These are phyloP conservation scores for Gossypium davidsonii DNA, from an alignment of 441 rosid species.

Conservation along the genomic window DNA sequence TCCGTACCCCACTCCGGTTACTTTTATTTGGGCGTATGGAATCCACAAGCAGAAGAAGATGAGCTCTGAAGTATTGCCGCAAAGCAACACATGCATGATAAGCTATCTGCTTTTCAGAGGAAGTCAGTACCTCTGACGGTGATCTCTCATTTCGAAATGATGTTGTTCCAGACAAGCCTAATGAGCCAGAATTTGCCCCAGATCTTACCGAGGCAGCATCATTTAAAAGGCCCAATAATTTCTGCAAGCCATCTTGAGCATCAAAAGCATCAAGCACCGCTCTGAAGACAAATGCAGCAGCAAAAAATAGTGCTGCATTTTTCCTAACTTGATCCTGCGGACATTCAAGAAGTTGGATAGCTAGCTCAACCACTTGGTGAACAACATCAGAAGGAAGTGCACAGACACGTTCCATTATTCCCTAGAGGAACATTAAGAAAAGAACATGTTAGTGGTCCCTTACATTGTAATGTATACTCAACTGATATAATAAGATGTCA, in stretches of 20 bases:
- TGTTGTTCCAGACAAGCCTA: constrained; percentile 40
- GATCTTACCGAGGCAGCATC: constrained; percentile 92
- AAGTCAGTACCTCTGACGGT: constrained; percentile 78
- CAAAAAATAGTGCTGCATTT: constrained; percentile 89
- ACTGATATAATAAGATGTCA: constrained; percentile 1
- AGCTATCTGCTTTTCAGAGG: constrained; percentile 93
- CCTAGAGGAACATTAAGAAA: constrained; percentile 38
- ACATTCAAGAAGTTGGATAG: constrained; percentile 80
- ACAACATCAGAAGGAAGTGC: constrained; percentile 85
- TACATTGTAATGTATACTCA: neutral
- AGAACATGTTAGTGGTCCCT: constrained; percentile 5
- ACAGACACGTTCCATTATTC: constrained; percentile 96
- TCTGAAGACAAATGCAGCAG: constrained; percentile 90
- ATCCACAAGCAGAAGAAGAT: constrained; percentile 83
- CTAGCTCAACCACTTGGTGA: constrained; percentile 78
- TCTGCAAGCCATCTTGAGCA: constrained; percentile 79
- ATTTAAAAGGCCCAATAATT: constrained; percentile 67
- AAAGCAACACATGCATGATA: constrained; percentile 88
- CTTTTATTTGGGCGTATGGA: constrained; percentile 84
- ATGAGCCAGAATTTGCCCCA: constrained; percentile 61
- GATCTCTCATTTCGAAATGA: constrained; percentile 67
- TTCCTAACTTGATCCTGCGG: constrained; percentile 85
- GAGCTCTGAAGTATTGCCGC: constrained; percentile 98
- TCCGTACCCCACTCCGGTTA: constrained; percentile 67
- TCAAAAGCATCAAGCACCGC: constrained; percentile 98